Evolutionary conservation across 306 rosid species (phyloP).

Genomic region (Quillaja saponaria): DNA sequence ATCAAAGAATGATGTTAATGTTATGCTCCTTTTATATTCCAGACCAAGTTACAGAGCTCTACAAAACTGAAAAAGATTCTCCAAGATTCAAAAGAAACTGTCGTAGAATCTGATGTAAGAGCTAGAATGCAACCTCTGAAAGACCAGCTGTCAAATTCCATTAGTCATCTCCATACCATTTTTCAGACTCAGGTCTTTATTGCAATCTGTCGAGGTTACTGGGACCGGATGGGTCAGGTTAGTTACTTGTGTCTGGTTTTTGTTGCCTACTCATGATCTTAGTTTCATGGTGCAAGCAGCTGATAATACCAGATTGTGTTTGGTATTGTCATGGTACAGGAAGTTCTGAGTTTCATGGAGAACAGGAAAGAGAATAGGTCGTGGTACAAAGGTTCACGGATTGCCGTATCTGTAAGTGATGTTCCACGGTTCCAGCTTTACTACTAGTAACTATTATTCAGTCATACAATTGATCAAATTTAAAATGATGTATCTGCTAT

Average conservation of each 20-base stretch:
- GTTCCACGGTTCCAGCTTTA: slow-evolving; percentile 4
- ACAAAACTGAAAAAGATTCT: slow-evolving; percentile 92
- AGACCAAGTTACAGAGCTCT: slow-evolving; percentile 81
- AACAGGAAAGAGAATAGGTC: slow-evolving; percentile 87
- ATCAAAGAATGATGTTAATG: slow-evolving; percentile 14
- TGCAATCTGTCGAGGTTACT: slow-evolving; percentile 80
- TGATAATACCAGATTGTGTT: slow-evolving; percentile 5
- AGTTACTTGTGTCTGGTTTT: slow-evolving; percentile 24
- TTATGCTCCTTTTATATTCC: slow-evolving; percentile 36
- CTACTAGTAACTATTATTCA: neutral
- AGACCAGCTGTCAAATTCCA: slow-evolving; percentile 68
- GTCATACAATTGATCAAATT: too few relatives aligned
- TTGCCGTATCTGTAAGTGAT: slow-evolving; percentile 75
- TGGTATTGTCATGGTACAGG: slow-evolving; percentile 48
- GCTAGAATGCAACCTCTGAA: slow-evolving; percentile 78
- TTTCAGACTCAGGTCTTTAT: slow-evolving; percentile 77
- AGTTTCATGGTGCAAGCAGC: neutral
- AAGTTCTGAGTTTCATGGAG: slow-evolving; percentile 91
- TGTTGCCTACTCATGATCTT: neutral
- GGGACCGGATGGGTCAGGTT: slow-evolving; percentile 98
- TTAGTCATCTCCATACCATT: slow-evolving; percentile 67
- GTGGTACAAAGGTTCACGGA: slow-evolving; percentile 92
- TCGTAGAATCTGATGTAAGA: slow-evolving; percentile 77
- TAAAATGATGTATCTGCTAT: too few relatives aligned
- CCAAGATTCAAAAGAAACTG: slow-evolving; percentile 89